These are phyloP conservation scores for Euphorbia lathyris DNA, from an alignment of 345 rosid species.

Conservation along the genomic window DNA sequence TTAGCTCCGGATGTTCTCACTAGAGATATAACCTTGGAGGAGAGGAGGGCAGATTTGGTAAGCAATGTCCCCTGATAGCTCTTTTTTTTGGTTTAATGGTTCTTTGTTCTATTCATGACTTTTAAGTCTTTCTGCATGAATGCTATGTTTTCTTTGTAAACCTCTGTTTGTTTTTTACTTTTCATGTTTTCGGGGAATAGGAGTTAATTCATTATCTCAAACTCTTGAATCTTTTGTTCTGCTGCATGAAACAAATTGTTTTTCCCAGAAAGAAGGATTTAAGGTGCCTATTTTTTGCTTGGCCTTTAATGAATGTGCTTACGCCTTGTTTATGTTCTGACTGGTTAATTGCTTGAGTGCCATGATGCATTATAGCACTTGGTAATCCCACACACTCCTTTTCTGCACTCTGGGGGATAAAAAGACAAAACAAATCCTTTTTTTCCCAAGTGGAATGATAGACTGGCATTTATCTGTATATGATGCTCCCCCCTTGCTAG, in stretches of 20 bases:
- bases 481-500: background rate
- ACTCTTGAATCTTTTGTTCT: background rate
- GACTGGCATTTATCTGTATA: background rate
- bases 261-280: background rate
- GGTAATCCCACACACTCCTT: background rate
- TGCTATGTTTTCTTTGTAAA: background rate
- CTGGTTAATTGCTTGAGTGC: background rate
- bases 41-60: constrained; percentile 98
- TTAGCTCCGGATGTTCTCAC: constrained; percentile 77
- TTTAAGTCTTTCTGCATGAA: background rate
- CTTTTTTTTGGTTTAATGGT: background rate
- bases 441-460: background rate
- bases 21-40: constrained; percentile 68
- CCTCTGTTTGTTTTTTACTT: background rate
- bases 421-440: background rate
- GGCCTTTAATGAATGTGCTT: background rate
- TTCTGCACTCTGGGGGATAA: background rate
- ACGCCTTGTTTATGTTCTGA: too few relatives aligned
- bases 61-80: constrained; percentile 11
- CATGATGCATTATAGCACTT: background rate
- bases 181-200: background rate
- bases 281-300: background rate
- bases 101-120: background rate
- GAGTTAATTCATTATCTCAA: background rate
- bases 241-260: background rate